A percentile compares a stretch with the other conserved stretches of the same genome.
Conservation (phyloP, 305 asterid genomes). For the Fraxinus angustifolia region DNA sequence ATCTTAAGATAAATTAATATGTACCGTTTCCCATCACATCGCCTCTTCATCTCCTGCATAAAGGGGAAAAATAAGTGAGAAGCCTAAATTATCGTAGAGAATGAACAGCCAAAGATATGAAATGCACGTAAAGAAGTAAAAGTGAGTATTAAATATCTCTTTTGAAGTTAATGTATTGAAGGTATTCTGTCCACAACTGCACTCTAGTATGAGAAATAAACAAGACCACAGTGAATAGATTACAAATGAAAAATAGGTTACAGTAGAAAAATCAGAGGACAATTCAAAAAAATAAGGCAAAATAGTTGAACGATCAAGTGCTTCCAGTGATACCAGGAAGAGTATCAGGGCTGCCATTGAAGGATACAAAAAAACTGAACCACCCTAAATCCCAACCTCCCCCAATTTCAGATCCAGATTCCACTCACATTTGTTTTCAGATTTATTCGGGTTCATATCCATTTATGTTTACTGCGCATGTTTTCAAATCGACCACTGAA, state of each 20-base stretch:
- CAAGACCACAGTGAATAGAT: background rate
- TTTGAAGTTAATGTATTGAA: background rate
- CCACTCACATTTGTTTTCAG: too few relatives aligned
- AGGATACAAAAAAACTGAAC: background rate
- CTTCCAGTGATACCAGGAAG: background rate
- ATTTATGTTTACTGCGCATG: too few relatives aligned
- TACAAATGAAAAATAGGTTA: background rate
- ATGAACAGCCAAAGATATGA: constrained; percentile 22
- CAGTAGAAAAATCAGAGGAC: background rate
- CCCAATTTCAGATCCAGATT: too few relatives aligned
- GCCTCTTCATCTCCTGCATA: constrained; percentile 63
- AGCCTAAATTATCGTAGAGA: background rate
- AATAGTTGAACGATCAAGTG: background rate
- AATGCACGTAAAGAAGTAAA: constrained; percentile 12
- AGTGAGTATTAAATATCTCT: background rate
- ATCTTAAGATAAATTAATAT: background rate
- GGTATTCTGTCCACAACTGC: background rate
- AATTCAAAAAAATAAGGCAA: background rate
- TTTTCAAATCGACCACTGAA: too few relatives aligned
- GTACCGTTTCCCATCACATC: constrained; percentile 83
- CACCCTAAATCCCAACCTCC: too few relatives aligned
- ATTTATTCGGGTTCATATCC: too few relatives aligned
- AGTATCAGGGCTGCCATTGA: background rate
- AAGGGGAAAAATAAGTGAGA: constrained; percentile 15
- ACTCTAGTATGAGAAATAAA: constrained; percentile 4